These are phyloP conservation scores for Prunus yedoensis DNA, from an alignment of 331 rosid species.

Conservation along the genomic window DNA sequence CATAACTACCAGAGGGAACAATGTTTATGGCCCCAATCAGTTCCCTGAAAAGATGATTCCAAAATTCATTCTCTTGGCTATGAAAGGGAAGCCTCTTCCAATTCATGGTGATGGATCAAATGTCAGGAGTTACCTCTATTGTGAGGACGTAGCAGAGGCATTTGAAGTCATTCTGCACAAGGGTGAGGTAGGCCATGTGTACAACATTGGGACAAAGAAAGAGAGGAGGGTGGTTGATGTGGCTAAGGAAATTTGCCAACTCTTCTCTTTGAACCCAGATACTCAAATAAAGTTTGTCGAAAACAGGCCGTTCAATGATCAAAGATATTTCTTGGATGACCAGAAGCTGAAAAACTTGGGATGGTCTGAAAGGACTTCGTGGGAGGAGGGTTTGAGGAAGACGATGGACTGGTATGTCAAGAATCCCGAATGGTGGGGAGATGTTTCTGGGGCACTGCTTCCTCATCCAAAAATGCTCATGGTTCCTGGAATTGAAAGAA, in stretches of 20 bases:
- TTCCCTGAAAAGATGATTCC: conserved; percentile 78
- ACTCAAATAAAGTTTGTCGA: conserved; percentile 51
- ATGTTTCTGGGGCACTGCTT: conserved; percentile 74
- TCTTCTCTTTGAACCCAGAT: conserved; percentile 46
- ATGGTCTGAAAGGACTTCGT: conserved; percentile 57
- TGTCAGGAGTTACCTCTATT: conserved; percentile 69
- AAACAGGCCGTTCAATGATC: conserved; percentile 73
- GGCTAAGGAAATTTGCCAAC: conserved; percentile 51
- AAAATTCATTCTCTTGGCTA: conserved; percentile 64
- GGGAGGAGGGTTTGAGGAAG: conserved; percentile 67
- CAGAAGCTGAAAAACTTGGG: conserved; percentile 63
- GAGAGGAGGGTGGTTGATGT: conserved; percentile 74
- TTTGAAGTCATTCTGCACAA: conserved; percentile 67
- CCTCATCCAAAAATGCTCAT: conserved; percentile 77
- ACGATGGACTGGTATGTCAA: conserved; percentile 66
- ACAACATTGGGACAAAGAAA: conserved; percentile 66
- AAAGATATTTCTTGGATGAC: conserved; percentile 63
- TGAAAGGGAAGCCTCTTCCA: conserved; percentile 63
- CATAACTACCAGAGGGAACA: conserved; percentile 73
- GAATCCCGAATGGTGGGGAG: conserved; percentile 78
- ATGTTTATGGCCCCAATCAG: conserved; percentile 72
- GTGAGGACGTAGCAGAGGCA: conserved; percentile 83
- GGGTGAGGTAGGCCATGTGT: conserved; percentile 75
- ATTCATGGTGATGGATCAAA: conserved; percentile 78
- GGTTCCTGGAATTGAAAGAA: conserved; percentile 57